Evolutionary conservation across 441 rosid genomes (phyloP).

Genomic region (Syzygium syzygioides): DNA sequence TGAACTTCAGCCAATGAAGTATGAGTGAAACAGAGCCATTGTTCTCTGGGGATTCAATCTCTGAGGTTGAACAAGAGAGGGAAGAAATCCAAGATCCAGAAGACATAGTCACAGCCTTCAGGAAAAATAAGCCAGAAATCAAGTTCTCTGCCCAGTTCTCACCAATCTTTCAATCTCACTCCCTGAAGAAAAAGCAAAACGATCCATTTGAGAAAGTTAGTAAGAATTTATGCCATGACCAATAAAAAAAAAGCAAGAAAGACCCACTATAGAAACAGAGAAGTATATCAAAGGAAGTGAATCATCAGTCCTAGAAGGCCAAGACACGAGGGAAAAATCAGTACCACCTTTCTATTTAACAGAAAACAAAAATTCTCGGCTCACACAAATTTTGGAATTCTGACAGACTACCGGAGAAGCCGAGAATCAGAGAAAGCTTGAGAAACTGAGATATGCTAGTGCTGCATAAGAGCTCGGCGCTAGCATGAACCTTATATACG

Average conservation of each 20-base stretch:
- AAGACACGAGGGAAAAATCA: neutral
- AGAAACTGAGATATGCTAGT: neutral
- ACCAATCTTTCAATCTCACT: neutral
- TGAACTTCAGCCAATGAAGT: conserved; percentile 69
- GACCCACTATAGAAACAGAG: neutral
- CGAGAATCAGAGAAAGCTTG: neutral
- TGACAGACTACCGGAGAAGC: neutral
- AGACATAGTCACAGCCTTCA: conserved; percentile 16
- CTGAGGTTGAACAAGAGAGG: conserved; percentile 52
- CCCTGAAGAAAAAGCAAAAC: conserved; percentile 4
- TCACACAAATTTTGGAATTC: neutral
- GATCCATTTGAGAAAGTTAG: neutral
- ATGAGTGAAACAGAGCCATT: conserved; percentile 27
- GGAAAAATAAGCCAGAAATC: neutral
- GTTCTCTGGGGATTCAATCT: conserved; percentile 20
- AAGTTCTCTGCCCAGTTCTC: neutral
- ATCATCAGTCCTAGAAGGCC: neutral
- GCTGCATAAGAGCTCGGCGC: neutral
- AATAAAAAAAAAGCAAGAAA: neutral
- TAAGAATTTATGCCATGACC: neutral
- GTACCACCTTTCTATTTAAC: neutral
- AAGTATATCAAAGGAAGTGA: neutral
- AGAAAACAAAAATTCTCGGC: neutral
- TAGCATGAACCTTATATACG: neutral
- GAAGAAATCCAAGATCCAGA: conserved; percentile 43